These are phyloP conservation scores for Codiaeum variegatum DNA, from an alignment of 441 rosid genomes.

Conservation along the genomic window DNA sequence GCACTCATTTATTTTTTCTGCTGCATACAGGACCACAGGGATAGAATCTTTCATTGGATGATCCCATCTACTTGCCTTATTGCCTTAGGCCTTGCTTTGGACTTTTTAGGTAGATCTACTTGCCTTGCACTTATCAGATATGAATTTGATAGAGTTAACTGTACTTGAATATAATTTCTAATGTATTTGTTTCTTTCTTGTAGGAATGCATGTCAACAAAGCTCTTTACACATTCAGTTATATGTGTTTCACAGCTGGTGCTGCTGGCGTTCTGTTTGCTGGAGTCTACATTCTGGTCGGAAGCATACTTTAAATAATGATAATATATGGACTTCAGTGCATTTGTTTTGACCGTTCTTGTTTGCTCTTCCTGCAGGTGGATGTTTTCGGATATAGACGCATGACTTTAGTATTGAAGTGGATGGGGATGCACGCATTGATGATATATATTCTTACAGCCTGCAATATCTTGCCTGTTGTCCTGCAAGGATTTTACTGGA, in stretches of 20 bases:
- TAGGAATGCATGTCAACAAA: slow-evolving; percentile 80
- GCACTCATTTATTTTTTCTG: neutral
- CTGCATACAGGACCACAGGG: slow-evolving; percentile 48
- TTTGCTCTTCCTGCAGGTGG: slow-evolving; percentile 46
- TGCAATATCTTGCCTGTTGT: slow-evolving; percentile 60
- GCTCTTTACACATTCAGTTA: slow-evolving; percentile 78
- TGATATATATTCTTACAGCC: slow-evolving; percentile 54
- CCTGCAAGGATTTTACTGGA: slow-evolving; percentile 81
- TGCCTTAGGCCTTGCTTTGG: slow-evolving; percentile 44
- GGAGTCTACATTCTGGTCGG: slow-evolving; percentile 64
- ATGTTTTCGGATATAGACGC: slow-evolving; percentile 47
- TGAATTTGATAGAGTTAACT: neutral
- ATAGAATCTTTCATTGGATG: slow-evolving; percentile 55
- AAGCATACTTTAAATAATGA: neutral
- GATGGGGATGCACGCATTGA: slow-evolving; percentile 78
- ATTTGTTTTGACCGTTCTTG: neutral
- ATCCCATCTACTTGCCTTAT: slow-evolving; percentile 47
- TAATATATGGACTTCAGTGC: neutral
- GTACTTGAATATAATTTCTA: neutral
- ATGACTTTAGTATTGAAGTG: slow-evolving; percentile 49
- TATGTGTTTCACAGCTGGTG: slow-evolving; percentile 66
- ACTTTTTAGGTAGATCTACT: slow-evolving; percentile 42
- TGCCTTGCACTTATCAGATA: neutral
- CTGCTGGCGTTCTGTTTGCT: slow-evolving; percentile 68
- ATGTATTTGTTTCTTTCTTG: neutral